These are phyloP conservation scores for Coemansia aciculifera DNA, from an alignment of 192 early-diverging fungal species.

Conservation along the genomic window DNA sequence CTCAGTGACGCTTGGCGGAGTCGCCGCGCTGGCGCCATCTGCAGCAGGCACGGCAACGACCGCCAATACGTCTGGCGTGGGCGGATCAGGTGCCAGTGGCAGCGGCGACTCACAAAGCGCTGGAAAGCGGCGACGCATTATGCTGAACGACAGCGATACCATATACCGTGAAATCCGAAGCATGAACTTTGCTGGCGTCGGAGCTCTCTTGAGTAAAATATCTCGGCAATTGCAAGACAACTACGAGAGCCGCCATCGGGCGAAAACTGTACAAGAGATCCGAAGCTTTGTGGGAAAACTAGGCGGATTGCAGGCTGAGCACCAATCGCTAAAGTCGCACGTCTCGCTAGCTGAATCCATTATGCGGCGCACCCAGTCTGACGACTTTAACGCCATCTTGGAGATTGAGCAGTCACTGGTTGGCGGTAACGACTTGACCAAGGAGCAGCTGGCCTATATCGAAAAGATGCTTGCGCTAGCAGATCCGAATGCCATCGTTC, in stretches of 20 bases:
- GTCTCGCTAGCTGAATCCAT: slow-evolving; percentile 76
- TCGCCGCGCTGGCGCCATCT: background rate
- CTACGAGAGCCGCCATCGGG: slow-evolving; percentile 87
- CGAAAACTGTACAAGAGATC: slow-evolving; percentile 88
- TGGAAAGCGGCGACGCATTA: slow-evolving; percentile 70
- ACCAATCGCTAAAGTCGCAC: slow-evolving; percentile 69
- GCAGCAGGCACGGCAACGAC: background rate
- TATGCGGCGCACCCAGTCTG: slow-evolving; percentile 71
- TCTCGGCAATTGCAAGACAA: slow-evolving; percentile 83
- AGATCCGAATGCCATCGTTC: slow-evolving; percentile 68
- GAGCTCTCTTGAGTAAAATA: slow-evolving; percentile 75
- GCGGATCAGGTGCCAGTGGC: slow-evolving; percentile 25
- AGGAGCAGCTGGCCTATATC: slow-evolving; percentile 45
- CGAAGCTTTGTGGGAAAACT: slow-evolving; percentile 90
- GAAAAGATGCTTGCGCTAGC: slow-evolving; percentile 90
- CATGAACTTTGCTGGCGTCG: slow-evolving; percentile 91
- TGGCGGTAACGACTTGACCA: slow-evolving; percentile 21
- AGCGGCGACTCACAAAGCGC: slow-evolving; percentile 17
- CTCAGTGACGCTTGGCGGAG: slow-evolving; percentile 20
- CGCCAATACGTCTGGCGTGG: background rate
- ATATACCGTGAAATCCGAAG: slow-evolving; percentile 82
- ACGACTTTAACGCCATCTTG: slow-evolving; percentile 78
- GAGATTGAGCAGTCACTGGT: slow-evolving; percentile 82
- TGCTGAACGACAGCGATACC: slow-evolving; percentile 77
- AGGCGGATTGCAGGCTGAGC: slow-evolving; percentile 78